These are phyloP conservation scores for Magnaporthiopsis poae DNA, from an alignment of 2,329 filamentous ascomycete species.

Conservation along the genomic window DNA sequence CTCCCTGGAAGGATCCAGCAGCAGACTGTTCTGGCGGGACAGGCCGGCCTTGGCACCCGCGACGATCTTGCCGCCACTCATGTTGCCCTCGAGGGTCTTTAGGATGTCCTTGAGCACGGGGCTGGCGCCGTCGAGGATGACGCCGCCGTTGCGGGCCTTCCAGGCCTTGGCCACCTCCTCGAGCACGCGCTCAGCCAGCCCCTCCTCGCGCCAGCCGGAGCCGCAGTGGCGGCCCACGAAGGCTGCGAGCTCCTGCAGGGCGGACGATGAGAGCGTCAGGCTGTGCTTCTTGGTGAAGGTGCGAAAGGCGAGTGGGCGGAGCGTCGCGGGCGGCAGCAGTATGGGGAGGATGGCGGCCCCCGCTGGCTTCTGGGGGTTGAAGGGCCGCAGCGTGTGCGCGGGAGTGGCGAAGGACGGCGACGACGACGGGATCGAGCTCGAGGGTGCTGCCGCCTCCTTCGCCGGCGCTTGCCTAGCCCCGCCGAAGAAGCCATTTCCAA, in stretches of 20 bases:
- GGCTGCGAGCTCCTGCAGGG: slow-evolving; percentile 70
- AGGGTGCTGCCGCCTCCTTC: slow-evolving; percentile 18
- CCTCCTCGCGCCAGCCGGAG: slow-evolving; percentile 91
- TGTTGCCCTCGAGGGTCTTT: slow-evolving; percentile 73
- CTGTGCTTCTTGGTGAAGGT: slow-evolving; percentile 98
- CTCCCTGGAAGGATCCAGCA: slow-evolving; percentile 46
- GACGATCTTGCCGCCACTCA: slow-evolving; percentile 70
- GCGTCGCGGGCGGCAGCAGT: slow-evolving; percentile 72
- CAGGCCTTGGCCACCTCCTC: slow-evolving; percentile 85
- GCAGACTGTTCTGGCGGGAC: slow-evolving; percentile 54
- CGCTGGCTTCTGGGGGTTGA: slow-evolving; percentile 42
- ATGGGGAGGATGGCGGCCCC: slow-evolving; percentile 66
- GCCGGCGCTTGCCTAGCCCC: slow-evolving; percentile 18
- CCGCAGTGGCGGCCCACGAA: slow-evolving; percentile 93
- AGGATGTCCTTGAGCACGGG: slow-evolving; percentile 72
- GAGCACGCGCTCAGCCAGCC: slow-evolving; percentile 79
- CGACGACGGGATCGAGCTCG: slow-evolving; percentile 67
- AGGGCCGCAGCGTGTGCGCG: slow-evolving; percentile 63
- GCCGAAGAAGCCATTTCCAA: slow-evolving; percentile 29
- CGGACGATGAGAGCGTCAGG: slow-evolving; percentile 78
- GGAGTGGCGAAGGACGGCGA: slow-evolving; percentile 87
- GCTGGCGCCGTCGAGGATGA: slow-evolving; percentile 78
- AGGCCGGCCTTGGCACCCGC: slow-evolving; percentile 31
- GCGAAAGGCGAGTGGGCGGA: slow-evolving; percentile 84
- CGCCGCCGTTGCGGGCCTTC: slow-evolving; percentile 80